These are phyloP conservation scores for Naganishia antarctica DNA, from an alignment of 768 basidiomycete species.

Conservation along the genomic window DNA sequence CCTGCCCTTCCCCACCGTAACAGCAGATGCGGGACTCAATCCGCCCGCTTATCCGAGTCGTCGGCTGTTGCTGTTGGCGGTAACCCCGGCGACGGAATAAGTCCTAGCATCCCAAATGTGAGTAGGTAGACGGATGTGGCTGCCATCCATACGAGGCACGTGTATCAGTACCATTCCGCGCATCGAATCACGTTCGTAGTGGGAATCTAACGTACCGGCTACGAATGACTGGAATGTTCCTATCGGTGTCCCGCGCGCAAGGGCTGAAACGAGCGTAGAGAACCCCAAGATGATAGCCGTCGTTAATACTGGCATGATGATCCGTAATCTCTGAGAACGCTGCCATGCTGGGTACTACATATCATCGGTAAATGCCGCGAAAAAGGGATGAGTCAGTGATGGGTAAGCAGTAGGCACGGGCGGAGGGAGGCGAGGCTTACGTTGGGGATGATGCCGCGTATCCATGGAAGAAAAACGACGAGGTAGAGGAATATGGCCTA, in stretches of 20 bases:
- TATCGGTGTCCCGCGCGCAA: slow-evolving; percentile 30
- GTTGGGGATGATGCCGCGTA: slow-evolving; percentile 46
- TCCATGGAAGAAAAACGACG: slow-evolving; percentile 44
- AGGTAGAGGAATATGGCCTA: slow-evolving; percentile 46
- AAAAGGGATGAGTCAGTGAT: background rate
- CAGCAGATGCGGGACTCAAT: background rate
- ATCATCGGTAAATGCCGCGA: slow-evolving; percentile 14
- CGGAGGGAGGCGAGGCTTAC: slow-evolving; percentile 29
- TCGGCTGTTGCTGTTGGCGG: background rate
- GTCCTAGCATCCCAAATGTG: slow-evolving; percentile 41
- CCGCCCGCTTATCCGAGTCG: background rate
- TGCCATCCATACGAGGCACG: too few species aligned
- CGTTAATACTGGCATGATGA: slow-evolving; percentile 43
- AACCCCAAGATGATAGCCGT: slow-evolving; percentile 41
- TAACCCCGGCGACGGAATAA: slow-evolving; percentile 39
- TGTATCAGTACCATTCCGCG: too few species aligned
- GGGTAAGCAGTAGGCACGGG: background rate
- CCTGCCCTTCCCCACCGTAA: background rate
- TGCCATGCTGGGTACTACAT: slow-evolving; percentile 47
- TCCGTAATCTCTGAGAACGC: slow-evolving; percentile 38
- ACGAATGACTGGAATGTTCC: slow-evolving; percentile 36
- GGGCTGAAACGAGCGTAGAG: slow-evolving; percentile 37
- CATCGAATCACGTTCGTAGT: too few species aligned
- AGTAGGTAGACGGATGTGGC: slow-evolving; percentile 43
- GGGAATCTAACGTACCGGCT: slow-evolving; percentile 18